phyloP scores from a whole-genome alignment of 2,329 filamentous ascomycete genomes.

The Paecilomyces sp. region DNA sequence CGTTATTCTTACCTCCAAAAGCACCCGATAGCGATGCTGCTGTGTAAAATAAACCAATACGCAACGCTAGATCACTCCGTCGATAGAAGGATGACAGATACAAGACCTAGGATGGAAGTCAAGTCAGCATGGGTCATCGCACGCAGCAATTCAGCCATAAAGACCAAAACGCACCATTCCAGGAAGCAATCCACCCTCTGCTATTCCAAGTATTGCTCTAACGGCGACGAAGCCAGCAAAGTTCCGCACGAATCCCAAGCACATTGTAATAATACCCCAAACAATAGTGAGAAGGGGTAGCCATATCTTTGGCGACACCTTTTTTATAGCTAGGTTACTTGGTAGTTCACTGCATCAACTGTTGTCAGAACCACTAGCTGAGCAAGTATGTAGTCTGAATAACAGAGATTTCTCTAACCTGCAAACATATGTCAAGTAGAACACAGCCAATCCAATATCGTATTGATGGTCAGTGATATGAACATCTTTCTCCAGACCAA shows the following conservation, averaged over 20 bases:
- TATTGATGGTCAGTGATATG: slow-evolving; percentile 56
- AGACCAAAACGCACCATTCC: slow-evolving; percentile 48
- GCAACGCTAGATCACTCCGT: slow-evolving; percentile 52
- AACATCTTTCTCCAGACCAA: slow-evolving; percentile 54
- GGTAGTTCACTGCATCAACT: slow-evolving; percentile 48
- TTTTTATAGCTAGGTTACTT: slow-evolving; percentile 58
- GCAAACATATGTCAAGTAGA: slow-evolving; percentile 54
- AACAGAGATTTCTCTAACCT: slow-evolving; percentile 32
- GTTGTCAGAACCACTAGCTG: neutral
- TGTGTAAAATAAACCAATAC: slow-evolving; percentile 63
- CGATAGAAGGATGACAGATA: slow-evolving; percentile 60
- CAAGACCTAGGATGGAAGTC: slow-evolving; percentile 39
- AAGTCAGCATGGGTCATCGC: neutral
- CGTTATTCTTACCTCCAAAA: slow-evolving; percentile 45
- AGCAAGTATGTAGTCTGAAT: neutral
- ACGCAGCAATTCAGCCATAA: neutral
- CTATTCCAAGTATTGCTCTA: slow-evolving; percentile 54
- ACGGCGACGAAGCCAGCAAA: slow-evolving; percentile 54
- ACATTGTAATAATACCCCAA: slow-evolving; percentile 52
- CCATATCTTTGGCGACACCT: slow-evolving; percentile 54
- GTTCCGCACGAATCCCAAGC: slow-evolving; percentile 28
- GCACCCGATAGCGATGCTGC: slow-evolving; percentile 59
- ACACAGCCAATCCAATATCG: slow-evolving; percentile 56
- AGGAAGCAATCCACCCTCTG: slow-evolving; percentile 59
- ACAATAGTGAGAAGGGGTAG: slow-evolving; percentile 49